Conservation (phyloP, 176 grass and related monocot genomes). For the Phragmites australis region DNA sequence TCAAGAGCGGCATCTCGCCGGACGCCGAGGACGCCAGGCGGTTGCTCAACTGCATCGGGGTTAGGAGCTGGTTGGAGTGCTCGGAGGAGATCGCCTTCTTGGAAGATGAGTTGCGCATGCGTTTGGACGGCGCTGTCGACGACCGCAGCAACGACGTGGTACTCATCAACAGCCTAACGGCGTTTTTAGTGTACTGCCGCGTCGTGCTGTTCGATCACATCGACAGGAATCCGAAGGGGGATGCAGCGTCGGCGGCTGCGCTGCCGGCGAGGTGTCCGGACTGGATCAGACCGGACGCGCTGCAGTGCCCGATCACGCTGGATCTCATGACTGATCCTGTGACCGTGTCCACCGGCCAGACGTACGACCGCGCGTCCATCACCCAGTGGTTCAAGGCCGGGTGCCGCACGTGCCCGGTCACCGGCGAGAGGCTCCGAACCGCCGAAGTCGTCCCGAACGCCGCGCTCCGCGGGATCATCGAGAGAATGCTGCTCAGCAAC, state of each 20-base stretch:
- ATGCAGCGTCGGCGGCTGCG: background rate
- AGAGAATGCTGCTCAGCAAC: constrained; percentile 49
- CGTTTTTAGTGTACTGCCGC: constrained; percentile 81
- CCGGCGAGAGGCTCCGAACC: constrained; percentile 61
- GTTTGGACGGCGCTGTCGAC: constrained; percentile 37
- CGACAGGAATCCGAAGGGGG: constrained; percentile 25
- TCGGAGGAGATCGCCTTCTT: constrained; percentile 62
- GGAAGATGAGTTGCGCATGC: constrained; percentile 42
- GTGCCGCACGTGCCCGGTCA: constrained; percentile 65
- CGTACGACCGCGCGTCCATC: constrained; percentile 85
- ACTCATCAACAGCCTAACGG: constrained; percentile 48
- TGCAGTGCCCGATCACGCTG: constrained; percentile 85
- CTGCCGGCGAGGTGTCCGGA: constrained; percentile 43
- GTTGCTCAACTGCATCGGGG: constrained; percentile 58
- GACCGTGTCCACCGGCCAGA: constrained; percentile 77
- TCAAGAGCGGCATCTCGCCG: constrained; percentile 61
- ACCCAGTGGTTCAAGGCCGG: constrained; percentile 71
- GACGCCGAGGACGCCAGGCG: constrained; percentile 42
- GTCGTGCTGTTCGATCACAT: constrained; percentile 62
- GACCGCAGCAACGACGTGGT: constrained; percentile 23
- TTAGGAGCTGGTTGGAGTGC: constrained; percentile 75
- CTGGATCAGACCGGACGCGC: constrained; percentile 52
- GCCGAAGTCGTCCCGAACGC: constrained; percentile 67
- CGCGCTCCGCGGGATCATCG: constrained; percentile 54
- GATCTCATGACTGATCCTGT: constrained; percentile 92